phyloP scores from a whole-genome alignment of 2,329 filamentous ascomycete genomes.

The Penicillium italicum region DNA sequence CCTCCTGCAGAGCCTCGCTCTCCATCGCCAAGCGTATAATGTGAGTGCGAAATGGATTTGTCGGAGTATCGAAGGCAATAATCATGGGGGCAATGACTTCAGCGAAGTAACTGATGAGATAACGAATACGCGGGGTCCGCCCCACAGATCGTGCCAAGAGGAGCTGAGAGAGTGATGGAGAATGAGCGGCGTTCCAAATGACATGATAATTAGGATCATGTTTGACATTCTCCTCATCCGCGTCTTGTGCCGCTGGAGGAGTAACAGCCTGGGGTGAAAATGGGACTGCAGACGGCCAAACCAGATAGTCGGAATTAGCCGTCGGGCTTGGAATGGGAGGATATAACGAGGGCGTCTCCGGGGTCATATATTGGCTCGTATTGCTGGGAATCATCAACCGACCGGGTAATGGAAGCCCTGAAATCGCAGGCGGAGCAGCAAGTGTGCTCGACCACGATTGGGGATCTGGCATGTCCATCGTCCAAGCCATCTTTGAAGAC shows the following conservation, averaged over 20 bases:
- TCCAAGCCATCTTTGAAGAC: constrained; percentile 19
- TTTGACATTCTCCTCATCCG: constrained; percentile 21
- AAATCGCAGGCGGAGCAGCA: constrained; percentile 18
- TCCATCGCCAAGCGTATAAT: constrained; percentile 72
- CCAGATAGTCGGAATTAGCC: constrained; percentile 9
- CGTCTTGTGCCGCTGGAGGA: constrained; percentile 11
- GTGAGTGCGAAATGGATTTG: constrained; percentile 81
- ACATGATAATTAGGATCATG: constrained; percentile 11
- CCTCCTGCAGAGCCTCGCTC: constrained; percentile 83
- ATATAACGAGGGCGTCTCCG: constrained; percentile 16
- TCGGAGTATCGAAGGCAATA: constrained; percentile 81
- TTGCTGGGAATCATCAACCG: constrained; percentile 12
- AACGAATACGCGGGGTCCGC: constrained; percentile 74
- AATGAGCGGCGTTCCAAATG: constrained; percentile 22
- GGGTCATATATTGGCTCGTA: constrained; percentile 12
- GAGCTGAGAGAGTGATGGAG: constrained; percentile 36
- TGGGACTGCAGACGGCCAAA: constrained; percentile 14
- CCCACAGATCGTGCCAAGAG: constrained; percentile 48
- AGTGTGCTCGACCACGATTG: constrained; percentile 20
- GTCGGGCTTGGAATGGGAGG: constrained; percentile 14
- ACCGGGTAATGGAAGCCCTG: constrained; percentile 19
- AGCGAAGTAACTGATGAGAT: constrained; percentile 89
- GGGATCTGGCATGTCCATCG: constrained; percentile 23
- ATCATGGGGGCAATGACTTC: constrained; percentile 88
- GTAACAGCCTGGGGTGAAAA: constrained; percentile 8